Base-by-base conservation (phyloP, 441 rosid genomes). In the Flueggea neowawraea region DNA sequence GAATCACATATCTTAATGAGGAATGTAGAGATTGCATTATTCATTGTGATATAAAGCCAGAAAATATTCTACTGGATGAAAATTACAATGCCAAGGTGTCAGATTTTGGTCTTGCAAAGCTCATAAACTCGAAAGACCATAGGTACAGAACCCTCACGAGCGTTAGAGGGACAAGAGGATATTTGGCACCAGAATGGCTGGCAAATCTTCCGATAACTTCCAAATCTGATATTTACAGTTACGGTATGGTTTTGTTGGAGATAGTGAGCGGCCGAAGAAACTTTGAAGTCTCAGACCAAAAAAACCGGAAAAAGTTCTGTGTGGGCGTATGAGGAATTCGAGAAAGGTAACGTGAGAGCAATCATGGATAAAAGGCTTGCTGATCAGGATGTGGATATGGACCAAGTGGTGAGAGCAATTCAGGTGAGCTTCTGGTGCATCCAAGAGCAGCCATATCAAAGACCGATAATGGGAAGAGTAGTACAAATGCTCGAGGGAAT, bases 401-500 rank as follows among this genome's bases (percentile, higher is more conserved):
- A 69, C 60, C 80, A 85, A 70, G 76, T 72, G 54, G 60, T 17
- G 65, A 80, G 90, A 63, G 84, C 73, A 64, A 72, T 79, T 63
- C 79, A 72, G 62, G 69, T 64, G 1, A 67, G 82, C 48, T 82
- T 82, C 55, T 82, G 84, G 80, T 82, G 87, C 80, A 77, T 79
- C n/a, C 87, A 82, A 68, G 83, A 75, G 67, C 75, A 79, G 33
- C 84, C 84, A 39, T 85, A 83, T 36, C 80, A 79, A 31, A 70
- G 90, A 49, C 90, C 90, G 41, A 73, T 57, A 48, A 80, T 85
- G 90, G 81, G 90, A 59, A 85, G 77, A 65, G 78, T 82, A 11
- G 84, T 82, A 61, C 86, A 80, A 72, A 82, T 85, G 84, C 73
- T 85, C 0, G 90, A 85, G 60, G 90, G 88, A 58, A 69, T 80